Percentiles rank a stretch among this genome's conserved stretches.
Conservation (phyloP, 345 rosid genomes). For the Acer campestre region DNA sequence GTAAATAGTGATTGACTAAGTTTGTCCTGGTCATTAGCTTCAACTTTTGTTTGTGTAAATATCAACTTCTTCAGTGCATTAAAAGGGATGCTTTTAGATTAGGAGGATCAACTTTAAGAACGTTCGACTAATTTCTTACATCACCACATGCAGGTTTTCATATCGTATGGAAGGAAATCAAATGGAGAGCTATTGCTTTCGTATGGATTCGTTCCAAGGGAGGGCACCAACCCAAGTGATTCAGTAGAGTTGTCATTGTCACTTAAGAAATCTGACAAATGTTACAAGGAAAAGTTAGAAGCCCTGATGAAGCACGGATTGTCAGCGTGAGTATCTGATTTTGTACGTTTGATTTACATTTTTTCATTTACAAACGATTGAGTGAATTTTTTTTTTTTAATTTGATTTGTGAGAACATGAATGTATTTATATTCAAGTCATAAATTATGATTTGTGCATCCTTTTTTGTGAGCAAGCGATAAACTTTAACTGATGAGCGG, state of each 20-base stretch:
- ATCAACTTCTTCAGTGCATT: not conserved
- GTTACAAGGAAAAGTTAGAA: constrained; percentile 78
- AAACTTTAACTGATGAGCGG: constrained; percentile 7
- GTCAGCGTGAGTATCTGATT: constrained; percentile 54
- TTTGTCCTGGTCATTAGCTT: not conserved
- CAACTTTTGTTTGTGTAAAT: not conserved
- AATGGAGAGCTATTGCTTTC: constrained; percentile 91
- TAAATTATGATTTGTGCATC: too few relatives aligned
- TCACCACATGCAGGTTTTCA: constrained; percentile 77
- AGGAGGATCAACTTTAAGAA: not conserved
- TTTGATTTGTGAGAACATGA: too few relatives aligned
- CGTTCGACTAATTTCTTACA: not conserved
- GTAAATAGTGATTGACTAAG: too few relatives aligned
- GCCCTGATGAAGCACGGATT: constrained; percentile 76
- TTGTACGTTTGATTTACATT: not conserved
- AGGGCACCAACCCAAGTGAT: constrained; percentile 91
- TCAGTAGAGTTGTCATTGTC: constrained; percentile 80
- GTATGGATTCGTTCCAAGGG: constrained; percentile 91
- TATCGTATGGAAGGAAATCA: constrained; percentile 93
- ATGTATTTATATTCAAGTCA: too few relatives aligned
- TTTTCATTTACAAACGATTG: too few relatives aligned
- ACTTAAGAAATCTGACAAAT: constrained; percentile 70
- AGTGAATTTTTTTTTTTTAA: too few relatives aligned
- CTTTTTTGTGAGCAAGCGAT: not conserved
- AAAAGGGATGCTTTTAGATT: not conserved